Base-by-base conservation (phyloP, 805 yeast species). In the Suhomyces vadensis region DNA sequence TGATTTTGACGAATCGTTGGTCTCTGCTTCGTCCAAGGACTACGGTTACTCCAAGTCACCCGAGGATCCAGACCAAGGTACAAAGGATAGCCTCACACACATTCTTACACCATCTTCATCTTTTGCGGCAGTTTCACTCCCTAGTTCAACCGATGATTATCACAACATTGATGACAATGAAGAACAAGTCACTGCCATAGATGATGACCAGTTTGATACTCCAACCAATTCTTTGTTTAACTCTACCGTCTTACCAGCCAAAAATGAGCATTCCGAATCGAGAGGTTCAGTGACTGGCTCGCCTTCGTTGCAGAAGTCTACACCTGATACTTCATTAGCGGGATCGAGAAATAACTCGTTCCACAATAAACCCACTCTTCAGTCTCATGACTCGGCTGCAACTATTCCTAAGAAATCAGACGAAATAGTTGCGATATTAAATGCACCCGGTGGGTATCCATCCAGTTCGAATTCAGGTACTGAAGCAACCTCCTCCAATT, bases 61-160 rank as follows among this genome's bases (percentile, higher is more conserved):
- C n/a, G 14, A 19, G 8, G 37, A 20, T 3, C 6, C 24, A 11
- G 20, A 29, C 10, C 41, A 29, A n/a, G n/a, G n/a, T n/a, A n/a
- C n/a, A n/a, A n/a, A n/a, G 11, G 40, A 29, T 21, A 42, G 46
- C 11, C 41, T 55, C 35, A 49, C 61, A 24, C 61, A 61, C 20
- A 64, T 61, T 17, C 54, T 57, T 35, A 66, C 72, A 2, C 49
- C 64, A 4, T 51, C 57, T 9, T 62, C 68, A 6, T 67, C 73
- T 26, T 68, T 64, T 56, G 71, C 72, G 13, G 72, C 70, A 4
- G 67, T 68, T 29, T 64, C 70, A 1, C 45, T 61, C 16, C 61
- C 61, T 3, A 57, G 56, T 24, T 53, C 64, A 11, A 39, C 42
- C n/a, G 53, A 46, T 19, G 56, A 49, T 8, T 44, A 44, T 39